Percentiles rank a stretch among this genome's conserved stretches.
These are phyloP conservation scores for Vitis vinifera DNA, from an alignment of 164 flowering plant genomes.

Conservation along the genomic window DNA sequence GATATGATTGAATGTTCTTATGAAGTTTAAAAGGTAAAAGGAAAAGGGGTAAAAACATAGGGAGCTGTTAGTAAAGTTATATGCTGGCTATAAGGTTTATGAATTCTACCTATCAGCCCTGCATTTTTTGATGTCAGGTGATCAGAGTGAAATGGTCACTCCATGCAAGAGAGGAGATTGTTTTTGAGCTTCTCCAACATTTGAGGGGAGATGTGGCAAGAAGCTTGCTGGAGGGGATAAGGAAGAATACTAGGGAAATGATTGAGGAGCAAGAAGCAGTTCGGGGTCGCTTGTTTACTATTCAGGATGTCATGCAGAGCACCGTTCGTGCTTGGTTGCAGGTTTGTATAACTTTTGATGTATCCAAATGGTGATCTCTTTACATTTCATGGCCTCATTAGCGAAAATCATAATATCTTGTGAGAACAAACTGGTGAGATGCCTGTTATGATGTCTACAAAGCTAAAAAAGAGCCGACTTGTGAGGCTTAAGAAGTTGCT, in stretches of 20 bases:
- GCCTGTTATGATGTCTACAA: too few species aligned
- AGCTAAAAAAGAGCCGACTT: too few species aligned
- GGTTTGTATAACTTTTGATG: constrained; percentile 34
- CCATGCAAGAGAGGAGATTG: constrained; percentile 96
- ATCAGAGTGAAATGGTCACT: constrained; percentile 97
- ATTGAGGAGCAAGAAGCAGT: constrained; percentile 99
- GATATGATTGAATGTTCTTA: too few species aligned
- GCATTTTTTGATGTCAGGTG: constrained; percentile 43
- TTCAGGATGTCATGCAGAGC: constrained; percentile 98
- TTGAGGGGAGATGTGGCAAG: constrained; percentile 58
- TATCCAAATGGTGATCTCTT: neutral
- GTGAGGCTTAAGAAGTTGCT: too few species aligned
- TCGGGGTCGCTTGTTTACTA: constrained; percentile 90
- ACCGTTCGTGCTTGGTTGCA: constrained; percentile 93
- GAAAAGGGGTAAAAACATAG: too few species aligned
- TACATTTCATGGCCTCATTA: too few species aligned
- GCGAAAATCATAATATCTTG: too few species aligned
- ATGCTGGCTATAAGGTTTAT: neutral
- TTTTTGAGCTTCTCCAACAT: constrained; percentile 89
- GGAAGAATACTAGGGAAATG: constrained; percentile 89
- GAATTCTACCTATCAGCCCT: neutral
- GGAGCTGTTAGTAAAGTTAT: neutral
- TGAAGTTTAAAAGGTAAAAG: too few species aligned
- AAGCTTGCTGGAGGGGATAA: constrained; percentile 63
- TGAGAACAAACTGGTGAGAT: too few species aligned